These are phyloP conservation scores for Ceratocystis smalleyi DNA, from an alignment of 2,329 filamentous ascomycete species.

Conservation along the genomic window DNA sequence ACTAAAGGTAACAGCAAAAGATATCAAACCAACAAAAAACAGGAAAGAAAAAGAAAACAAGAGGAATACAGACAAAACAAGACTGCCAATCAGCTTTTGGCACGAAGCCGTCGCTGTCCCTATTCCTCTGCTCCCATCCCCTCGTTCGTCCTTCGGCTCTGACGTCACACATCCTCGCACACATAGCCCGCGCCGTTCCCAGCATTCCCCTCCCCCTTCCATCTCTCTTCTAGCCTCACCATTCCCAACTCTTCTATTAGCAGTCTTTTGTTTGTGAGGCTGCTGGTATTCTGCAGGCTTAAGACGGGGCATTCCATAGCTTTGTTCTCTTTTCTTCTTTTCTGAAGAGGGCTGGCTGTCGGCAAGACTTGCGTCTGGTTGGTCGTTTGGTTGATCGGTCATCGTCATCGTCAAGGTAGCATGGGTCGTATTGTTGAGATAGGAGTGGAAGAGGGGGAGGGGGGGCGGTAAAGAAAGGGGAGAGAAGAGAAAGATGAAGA, in stretches of 20 bases:
- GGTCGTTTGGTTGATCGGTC: neutral
- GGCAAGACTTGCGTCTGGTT: neutral
- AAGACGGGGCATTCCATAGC: too few relatives aligned
- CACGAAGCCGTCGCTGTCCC: neutral
- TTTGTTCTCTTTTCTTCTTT: neutral
- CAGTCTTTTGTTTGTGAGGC: too few relatives aligned
- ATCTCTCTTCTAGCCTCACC: neutral
- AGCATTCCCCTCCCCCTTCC: neutral
- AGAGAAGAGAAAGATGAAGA: neutral
- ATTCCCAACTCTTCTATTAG: too few relatives aligned
- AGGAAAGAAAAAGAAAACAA: neutral
- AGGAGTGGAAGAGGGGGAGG: too few relatives aligned
- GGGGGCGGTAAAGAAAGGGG: neutral
- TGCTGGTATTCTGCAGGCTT: too few relatives aligned
- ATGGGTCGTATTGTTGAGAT: neutral
- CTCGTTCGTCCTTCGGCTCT: neutral
- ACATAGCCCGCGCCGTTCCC: neutral
- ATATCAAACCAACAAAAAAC: conserved; percentile 4
- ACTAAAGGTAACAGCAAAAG: conserved; percentile 6
- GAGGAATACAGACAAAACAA: conserved; percentile 1
- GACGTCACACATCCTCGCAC: neutral
- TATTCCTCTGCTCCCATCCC: neutral
- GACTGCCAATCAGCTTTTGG: too few relatives aligned
- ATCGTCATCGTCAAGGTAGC: neutral
- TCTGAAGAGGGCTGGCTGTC: neutral